A percentile compares a stretch with the other conserved stretches of the same genome.
These are phyloP conservation scores for Furcasterigmium furcatum DNA, from an alignment of 2,329 filamentous ascomycete species.

Conservation along the genomic window DNA sequence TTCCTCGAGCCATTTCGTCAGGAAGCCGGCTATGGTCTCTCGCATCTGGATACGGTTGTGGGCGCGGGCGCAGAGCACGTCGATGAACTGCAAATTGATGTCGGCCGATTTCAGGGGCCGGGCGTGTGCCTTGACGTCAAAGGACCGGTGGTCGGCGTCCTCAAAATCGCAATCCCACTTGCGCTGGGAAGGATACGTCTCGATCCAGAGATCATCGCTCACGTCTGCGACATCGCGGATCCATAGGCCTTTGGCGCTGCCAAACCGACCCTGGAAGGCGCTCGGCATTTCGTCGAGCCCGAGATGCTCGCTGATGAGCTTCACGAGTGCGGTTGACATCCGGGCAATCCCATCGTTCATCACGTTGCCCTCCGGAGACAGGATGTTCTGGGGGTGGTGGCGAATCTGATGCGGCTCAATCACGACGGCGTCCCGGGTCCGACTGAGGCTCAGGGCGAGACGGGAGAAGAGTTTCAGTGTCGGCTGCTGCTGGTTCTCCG, in stretches of 20 bases:
- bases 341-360: conserved; percentile 67
- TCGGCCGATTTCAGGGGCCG: conserved; percentile 44
- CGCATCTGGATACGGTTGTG: conserved; percentile 40
- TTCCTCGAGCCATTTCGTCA: conserved; percentile 44
- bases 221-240: conserved; percentile 50
- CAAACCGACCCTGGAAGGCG: conserved; percentile 67
- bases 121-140: conserved; percentile 58
- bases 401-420: conserved; percentile 45
- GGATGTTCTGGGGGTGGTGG: conserved; percentile 30
- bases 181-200: conserved; percentile 62
- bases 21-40: conserved; percentile 41
- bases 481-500: conserved; percentile 40
- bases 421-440: conserved; percentile 41
- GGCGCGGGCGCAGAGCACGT: conserved; percentile 62
- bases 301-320: conserved; percentile 45
- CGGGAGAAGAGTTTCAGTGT: conserved; percentile 57
- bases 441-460: conserved; percentile 51
- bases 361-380: conserved; percentile 34
- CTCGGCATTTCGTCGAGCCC: conserved; percentile 54
- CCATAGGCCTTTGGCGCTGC: conserved; percentile 75
- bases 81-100: conserved; percentile 67
- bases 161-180: conserved; percentile 59
- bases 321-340: conserved; percentile 60
- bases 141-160: conserved; percentile 52
- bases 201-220: conserved; percentile 57